These are phyloP conservation scores for Populus trichocarpa DNA, from an alignment of 441 rosid species.

Conservation along the genomic window DNA sequence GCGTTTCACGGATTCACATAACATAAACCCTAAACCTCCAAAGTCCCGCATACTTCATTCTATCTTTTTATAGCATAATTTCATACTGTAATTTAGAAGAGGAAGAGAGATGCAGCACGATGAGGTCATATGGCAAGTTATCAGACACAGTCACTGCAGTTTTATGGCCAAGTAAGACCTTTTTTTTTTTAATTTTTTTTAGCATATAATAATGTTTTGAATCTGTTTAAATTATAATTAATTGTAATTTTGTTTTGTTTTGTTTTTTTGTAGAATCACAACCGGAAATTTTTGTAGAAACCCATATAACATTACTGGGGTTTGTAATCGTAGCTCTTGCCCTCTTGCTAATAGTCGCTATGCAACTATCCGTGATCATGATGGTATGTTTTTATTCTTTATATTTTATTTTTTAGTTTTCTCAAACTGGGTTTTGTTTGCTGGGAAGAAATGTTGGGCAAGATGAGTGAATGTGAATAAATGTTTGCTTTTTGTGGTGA, in stretches of 20 bases:
- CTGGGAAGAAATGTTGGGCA: background rate
- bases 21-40: background rate
- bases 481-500: background rate
- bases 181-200: background rate
- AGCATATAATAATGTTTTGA: background rate
- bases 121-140: constrained; percentile 94
- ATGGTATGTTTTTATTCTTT: constrained; percentile 40
- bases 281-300: constrained; percentile 89
- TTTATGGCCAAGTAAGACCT: constrained; percentile 77
- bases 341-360: constrained; percentile 95
- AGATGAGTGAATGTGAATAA: background rate
- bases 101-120: constrained; percentile 53
- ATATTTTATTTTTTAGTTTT: background rate
- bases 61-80: background rate
- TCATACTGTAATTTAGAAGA: background rate
- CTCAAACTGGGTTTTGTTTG: background rate
- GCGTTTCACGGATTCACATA: background rate
- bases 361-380: constrained; percentile 85
- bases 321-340: constrained; percentile 87
- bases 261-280: constrained; percentile 48
- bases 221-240: background rate
- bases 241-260: background rate
- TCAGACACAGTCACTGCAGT: constrained; percentile 92
- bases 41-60: background rate
- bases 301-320: constrained; percentile 80